Evolutionary conservation across 345 rosid genomes (phyloP).

Genomic region (Garcia nutans): DNA sequence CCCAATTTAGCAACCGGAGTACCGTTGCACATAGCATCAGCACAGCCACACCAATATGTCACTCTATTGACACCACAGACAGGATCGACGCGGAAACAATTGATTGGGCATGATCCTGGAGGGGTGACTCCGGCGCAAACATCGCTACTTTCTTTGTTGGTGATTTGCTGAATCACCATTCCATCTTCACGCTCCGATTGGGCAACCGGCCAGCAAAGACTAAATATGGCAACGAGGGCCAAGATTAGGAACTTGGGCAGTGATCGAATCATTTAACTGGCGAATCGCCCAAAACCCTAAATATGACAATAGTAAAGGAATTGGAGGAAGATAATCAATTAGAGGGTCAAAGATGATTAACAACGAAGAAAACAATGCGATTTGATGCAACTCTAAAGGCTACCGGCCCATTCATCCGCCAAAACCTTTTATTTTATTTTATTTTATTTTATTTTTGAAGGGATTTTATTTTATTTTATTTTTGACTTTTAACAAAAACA

Average conservation of each 20-base stretch:
- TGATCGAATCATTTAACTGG: neutral
- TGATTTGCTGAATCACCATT: slow-evolving; percentile 33
- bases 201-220: slow-evolving; percentile 8
- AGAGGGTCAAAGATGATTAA: too few relatives aligned
- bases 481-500: too few relatives aligned
- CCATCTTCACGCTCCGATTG: slow-evolving; percentile 27
- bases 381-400: too few relatives aligned
- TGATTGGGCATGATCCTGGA: slow-evolving; percentile 68
- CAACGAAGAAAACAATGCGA: too few relatives aligned
- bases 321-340: too few relatives aligned
- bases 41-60: slow-evolving; percentile 97
- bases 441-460: too few relatives aligned
- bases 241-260: neutral
- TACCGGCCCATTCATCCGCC: too few relatives aligned
- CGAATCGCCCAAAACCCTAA: too few relatives aligned
- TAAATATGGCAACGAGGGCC: neutral
- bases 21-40: slow-evolving; percentile 73
- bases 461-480: too few relatives aligned
- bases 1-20: slow-evolving; percentile 61
- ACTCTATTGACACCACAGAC: slow-evolving; percentile 87
- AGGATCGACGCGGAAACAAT: slow-evolving; percentile 81
- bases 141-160: slow-evolving; percentile 34
- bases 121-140: slow-evolving; percentile 38
- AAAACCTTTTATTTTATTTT: too few relatives aligned
- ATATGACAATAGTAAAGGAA: too few relatives aligned